phyloP scores from a whole-genome alignment of 305 asterid species.

The Fraxinus angustifolia region DNA sequence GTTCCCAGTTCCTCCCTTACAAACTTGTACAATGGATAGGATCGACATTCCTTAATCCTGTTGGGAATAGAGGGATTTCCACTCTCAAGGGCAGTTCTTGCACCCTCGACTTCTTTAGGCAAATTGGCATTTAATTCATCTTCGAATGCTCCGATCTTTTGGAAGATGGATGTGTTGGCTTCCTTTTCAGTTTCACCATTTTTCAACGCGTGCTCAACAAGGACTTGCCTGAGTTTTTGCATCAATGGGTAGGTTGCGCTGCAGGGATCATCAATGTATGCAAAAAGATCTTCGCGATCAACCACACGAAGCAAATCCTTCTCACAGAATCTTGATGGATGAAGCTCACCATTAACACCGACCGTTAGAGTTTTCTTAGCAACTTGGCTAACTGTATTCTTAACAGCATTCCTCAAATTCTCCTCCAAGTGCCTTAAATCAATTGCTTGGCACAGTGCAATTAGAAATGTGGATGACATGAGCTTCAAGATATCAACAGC shows the following conservation, averaged over 20 bases:
- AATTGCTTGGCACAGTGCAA: conserved; percentile 73
- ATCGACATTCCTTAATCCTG: conserved; percentile 70
- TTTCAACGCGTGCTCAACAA: conserved; percentile 65
- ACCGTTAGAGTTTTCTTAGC: conserved; percentile 56
- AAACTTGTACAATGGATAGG: conserved; percentile 72
- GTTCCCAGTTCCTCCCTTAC: conserved; percentile 60
- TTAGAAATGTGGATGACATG: conserved; percentile 65
- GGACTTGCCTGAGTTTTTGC: conserved; percentile 72
- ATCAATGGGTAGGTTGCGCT: conserved; percentile 60
- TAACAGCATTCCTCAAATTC: conserved; percentile 56
- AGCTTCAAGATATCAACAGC: conserved; percentile 75
- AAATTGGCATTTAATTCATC: conserved; percentile 53
- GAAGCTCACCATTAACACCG: conserved; percentile 74
- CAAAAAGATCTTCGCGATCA: conserved; percentile 58
- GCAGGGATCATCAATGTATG: conserved; percentile 73
- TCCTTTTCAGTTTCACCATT: conserved; percentile 67
- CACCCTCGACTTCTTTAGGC: conserved; percentile 72
- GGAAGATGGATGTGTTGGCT: conserved; percentile 61
- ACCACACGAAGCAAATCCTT: conserved; percentile 71
- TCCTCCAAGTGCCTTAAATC: conserved; percentile 79
- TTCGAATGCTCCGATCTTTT: conserved; percentile 65
- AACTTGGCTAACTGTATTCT: conserved; percentile 70
- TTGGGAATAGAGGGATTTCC: conserved; percentile 53
- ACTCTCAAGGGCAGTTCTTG: conserved; percentile 50
- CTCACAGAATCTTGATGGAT: conserved; percentile 80